Evolutionary conservation across 148 eudicot species (phyloP), one percentile per base, ranked within the genome.

Genomic region (Heliosperma pusillum): DNA sequence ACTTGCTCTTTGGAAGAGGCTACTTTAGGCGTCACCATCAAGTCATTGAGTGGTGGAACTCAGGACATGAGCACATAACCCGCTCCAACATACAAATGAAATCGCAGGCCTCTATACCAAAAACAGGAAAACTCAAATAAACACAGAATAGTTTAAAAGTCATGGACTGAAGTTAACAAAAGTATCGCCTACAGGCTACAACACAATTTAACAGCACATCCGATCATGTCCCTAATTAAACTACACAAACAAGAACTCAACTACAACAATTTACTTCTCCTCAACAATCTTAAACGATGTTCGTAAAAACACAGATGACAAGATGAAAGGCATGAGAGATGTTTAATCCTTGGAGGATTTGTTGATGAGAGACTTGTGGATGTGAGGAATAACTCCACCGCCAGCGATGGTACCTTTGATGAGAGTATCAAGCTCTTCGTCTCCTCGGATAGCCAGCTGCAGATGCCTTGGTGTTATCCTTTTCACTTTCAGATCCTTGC

Each of bases 381-480:
- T 86, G 77, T 88, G 91, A 13, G 91, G 91, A 53, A 88, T 88
- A 52, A 70, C 73, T 12, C 73, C 73, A 8, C 73, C 73, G 19
- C 73, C 73, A 26, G 73, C 73, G 10, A 70, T 70, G 9, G 90
- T 87, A 63, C 90, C 90, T 55, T 87, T 87, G 69, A 87, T 87
- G 5, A 87, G 85, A 44, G 91, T 88, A 78, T 86, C 91, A 1
- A 88, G 91, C 52, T 88, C 91, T 74, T 88, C 91, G 60, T 88
- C 89, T 73, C 91, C 91, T n/a, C 89, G 87, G 26, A 88, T 88
- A 7, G 91, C 91, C 65, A 88, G 85, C 86, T 86, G 91, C 74
- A 88, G 45, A 76, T 88, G 91, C 76, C 91, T 79, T 5, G 91
- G 91, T 0, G 91, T 84, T n/a, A 88, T 88, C 80, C 91, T 89